Conservation (phyloP, 176 grass and related monocot species). For the Avena atlantica region DNA sequence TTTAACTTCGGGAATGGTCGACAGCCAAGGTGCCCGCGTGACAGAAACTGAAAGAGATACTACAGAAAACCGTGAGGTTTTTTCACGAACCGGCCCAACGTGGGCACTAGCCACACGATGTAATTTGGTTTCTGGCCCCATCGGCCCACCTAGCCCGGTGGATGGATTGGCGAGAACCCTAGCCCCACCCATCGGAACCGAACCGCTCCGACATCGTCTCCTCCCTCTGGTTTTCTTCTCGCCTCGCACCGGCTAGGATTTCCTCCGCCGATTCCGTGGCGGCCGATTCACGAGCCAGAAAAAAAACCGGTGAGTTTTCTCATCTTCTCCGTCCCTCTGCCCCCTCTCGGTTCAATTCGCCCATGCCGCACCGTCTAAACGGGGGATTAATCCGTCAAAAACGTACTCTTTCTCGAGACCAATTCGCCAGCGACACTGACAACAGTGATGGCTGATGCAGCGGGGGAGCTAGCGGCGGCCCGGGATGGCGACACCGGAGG, state of each 20-base stretch:
- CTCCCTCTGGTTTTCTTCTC: conserved; percentile 27
- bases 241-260: not conserved
- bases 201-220: not conserved
- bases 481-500: not conserved
- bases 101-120: no score
- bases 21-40: no score
- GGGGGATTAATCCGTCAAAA: no score
- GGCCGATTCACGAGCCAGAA: conserved; percentile 11
- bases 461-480: not conserved
- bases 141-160: not conserved
- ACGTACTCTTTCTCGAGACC: no score
- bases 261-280: conserved; percentile 25
- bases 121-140: not conserved
- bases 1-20: no score
- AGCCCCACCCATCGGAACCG: conserved; percentile 13
- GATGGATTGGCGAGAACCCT: not conserved
- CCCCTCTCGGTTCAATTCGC: not conserved
- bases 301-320: conserved; percentile 49
- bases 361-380: no score
- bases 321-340: not conserved
- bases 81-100: no score
- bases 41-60: no score
- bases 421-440: not conserved
- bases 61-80: no score
- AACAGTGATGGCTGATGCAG: not conserved